These are phyloP conservation scores for Seminavis robusta DNA, from an alignment of 108 stramenopile genomes.

Conservation along the genomic window DNA sequence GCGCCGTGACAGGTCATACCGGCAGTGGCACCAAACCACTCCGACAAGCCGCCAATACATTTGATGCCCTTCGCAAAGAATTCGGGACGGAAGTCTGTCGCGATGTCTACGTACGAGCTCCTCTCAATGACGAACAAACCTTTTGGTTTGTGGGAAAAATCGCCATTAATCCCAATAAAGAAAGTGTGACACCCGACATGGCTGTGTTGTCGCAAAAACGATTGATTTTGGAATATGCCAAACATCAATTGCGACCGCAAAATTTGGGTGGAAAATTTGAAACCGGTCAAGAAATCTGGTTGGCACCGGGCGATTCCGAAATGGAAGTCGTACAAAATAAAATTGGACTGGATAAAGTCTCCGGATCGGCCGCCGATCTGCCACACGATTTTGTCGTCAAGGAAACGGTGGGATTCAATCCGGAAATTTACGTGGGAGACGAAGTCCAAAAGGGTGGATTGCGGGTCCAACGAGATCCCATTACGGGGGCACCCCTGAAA, in stretches of 20 bases:
- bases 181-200: slow-evolving; percentile 15
- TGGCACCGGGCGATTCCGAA: slow-evolving; percentile 79
- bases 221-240: slow-evolving; percentile 78
- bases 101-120: slow-evolving; percentile 74
- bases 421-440: slow-evolving; percentile 85
- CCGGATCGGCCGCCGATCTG: slow-evolving; percentile 48
- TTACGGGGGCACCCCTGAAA: slow-evolving; percentile 63
- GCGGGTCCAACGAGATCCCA: slow-evolving; percentile 55
- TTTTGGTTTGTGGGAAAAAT: slow-evolving; percentile 86
- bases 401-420: slow-evolving; percentile 68
- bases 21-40: slow-evolving; percentile 68
- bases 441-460: slow-evolving; percentile 72
- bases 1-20: slow-evolving; percentile 53
- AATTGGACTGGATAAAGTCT: slow-evolving; percentile 43
- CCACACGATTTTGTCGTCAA: slow-evolving; percentile 38
- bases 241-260: slow-evolving; percentile 68
- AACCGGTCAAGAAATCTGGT: slow-evolving; percentile 58
- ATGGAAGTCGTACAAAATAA: slow-evolving; percentile 84
- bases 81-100: slow-evolving; percentile 26
- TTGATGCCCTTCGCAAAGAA: slow-evolving; percentile 65
- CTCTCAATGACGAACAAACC: slow-evolving; percentile 44
- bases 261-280: slow-evolving; percentile 73
- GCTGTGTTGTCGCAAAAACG: slow-evolving; percentile 74
- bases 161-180: slow-evolving; percentile 21
- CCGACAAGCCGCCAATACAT: slow-evolving; percentile 64